Conservation (phyloP, 116 monocot species). For the Cymodocea nodosa region DNA sequence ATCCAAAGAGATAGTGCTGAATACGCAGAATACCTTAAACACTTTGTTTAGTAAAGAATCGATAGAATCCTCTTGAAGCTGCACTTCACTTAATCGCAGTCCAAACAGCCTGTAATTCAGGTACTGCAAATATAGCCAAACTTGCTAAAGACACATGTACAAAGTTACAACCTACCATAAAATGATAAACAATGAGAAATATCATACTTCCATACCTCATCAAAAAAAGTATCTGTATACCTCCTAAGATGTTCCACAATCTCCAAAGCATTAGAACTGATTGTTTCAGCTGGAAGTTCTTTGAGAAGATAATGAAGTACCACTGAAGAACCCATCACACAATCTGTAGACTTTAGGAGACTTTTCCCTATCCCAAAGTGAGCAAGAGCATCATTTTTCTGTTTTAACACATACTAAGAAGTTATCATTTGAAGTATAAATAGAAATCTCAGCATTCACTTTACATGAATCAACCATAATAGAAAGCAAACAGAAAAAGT, state of each 20-base stretch:
- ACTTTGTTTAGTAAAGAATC: too few relatives aligned
- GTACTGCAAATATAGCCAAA: slow-evolving; percentile 20
- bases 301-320: slow-evolving; percentile 34
- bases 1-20: too few relatives aligned
- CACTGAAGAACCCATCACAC: slow-evolving; percentile 12
- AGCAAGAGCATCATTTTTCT: too few relatives aligned
- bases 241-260: slow-evolving; percentile 19
- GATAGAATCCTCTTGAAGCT: not conserved
- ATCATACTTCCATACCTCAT: slow-evolving; percentile 9
- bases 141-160: slow-evolving; percentile 3
- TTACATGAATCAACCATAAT: too few relatives aligned
- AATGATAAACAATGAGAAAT: too few relatives aligned
- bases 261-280: slow-evolving; percentile 16
- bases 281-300: slow-evolving; percentile 30
- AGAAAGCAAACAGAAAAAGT: too few relatives aligned
- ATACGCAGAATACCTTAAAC: too few relatives aligned
- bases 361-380: not conserved
- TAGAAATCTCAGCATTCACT: too few relatives aligned
- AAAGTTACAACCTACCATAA: not conserved
- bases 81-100: slow-evolving; percentile 17
- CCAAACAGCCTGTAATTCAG: slow-evolving; percentile 40
- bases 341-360: not conserved
- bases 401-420: too few relatives aligned
- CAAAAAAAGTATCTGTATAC: slow-evolving; percentile 21
- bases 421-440: too few relatives aligned